Conservation (phyloP, 805 yeast genomes). For the Yarrowia bubula region DNA sequence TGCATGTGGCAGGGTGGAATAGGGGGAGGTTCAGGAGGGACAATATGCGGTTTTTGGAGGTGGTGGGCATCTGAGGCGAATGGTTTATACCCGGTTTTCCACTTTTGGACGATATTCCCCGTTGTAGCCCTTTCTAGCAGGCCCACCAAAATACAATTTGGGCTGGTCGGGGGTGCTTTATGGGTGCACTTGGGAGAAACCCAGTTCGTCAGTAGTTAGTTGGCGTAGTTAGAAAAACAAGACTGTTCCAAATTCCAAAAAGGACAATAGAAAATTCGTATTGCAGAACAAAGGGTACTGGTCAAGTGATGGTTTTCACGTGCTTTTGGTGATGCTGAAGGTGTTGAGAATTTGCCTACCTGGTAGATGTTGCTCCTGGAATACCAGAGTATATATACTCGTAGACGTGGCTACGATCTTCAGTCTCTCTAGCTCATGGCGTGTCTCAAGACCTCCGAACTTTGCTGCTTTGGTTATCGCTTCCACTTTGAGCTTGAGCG, state of each 20-base stretch:
- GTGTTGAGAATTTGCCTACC: too few species aligned
- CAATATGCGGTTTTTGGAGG: not conserved
- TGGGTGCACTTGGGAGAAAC: not conserved
- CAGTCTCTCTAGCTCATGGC: not conserved
- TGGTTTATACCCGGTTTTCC: not conserved
- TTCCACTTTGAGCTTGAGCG: not conserved
- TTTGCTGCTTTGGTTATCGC: not conserved
- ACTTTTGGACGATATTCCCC: not conserved
- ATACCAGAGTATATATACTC: not conserved
- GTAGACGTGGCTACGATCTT: not conserved
- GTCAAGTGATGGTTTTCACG: too few species aligned
- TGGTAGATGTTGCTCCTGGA: too few species aligned
- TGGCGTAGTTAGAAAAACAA: not conserved
- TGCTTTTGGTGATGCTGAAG: not conserved
- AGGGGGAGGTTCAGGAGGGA: not conserved
- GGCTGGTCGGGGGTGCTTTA: constrained; percentile 7
- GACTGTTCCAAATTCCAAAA: too few species aligned
- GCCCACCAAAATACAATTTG: not conserved
- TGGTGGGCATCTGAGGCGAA: not conserved
- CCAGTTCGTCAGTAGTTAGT: not conserved
- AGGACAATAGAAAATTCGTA: too few species aligned
- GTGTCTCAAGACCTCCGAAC: not conserved
- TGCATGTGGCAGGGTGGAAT: not conserved
- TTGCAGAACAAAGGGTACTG: too few species aligned
- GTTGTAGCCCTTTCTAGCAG: not conserved